Base-by-base conservation (phyloP, 2,329 filamentous ascomycete species). In the Verticillium zaregamsianum region DNA sequence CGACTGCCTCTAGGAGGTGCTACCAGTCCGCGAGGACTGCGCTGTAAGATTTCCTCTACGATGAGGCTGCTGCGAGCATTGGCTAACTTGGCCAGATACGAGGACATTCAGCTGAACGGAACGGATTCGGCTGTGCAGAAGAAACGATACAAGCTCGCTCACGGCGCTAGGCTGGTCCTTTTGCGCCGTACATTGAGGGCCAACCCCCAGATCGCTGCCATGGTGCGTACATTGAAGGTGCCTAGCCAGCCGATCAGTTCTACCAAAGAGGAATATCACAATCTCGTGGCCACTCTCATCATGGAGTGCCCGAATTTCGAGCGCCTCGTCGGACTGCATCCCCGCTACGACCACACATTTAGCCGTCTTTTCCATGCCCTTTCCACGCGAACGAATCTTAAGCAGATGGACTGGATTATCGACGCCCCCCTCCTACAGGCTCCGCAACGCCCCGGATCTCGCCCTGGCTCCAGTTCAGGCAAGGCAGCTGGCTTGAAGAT, bases 281-380 rank as follows among this genome's bases (percentile, higher is more conserved):
- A 86, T 65, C 71, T 85, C 3, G 77, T 88, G 2, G 85, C 86
- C 0, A 82, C 86, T 5, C 72, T 89, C 28, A 77, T 89, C 62
- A 87, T 88, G 85, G 82, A 84, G 0, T 89, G 86, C 61, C 86
- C 86, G 2, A 88, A 89, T 65, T 75, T 90, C 12, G 86, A 89
- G 72, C 77, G 79, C 58, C 73, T 89, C 7, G 73, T 79, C 12
- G 86, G 86, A 0, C 82, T 83, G 45, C 78, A 83, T 60, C 78
- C 81, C 2, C 71, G 73, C 3, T 87, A 88, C 68, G 77, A 82
- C 60, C 83, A 87, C 71, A 77, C 79, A 1, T 87, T 84, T 66
- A 82, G 78, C 69, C 80, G 81, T 56, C 75, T 87, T 11, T 81
- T 85, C 61, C 82, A 89, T 63, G 86, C 86, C 0, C 70, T 90